Base-by-base conservation (phyloP, 345 rosid genomes). In the Isatis tinctoria region DNA sequence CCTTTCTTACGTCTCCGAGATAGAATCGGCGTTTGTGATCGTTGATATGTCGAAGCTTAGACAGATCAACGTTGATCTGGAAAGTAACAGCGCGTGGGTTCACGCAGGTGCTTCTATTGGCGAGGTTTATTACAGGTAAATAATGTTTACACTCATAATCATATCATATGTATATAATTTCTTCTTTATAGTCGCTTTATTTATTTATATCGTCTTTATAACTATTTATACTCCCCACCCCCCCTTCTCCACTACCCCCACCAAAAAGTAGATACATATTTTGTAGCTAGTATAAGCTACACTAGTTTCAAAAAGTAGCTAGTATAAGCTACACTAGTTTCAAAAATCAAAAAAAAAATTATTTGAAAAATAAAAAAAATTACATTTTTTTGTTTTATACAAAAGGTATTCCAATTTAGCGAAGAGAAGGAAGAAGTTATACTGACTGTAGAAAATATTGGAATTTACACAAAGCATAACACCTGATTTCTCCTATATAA, bases 21-120 rank as follows among this genome's bases (percentile, higher is more conserved):
- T 72, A 36, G 87, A 84, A 43, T 54, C 84, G 2, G 88, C 90
- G 32, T 91, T 89, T 69, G 65, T 86, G 36, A 20, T 91, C 10
- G 73, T 87, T 9, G 95, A 91, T 78, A 75, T 91, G 45, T 60
- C 79, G 6, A 84, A 72, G 60, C 85, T 91, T n/a, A 84, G 97
- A 13, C 68, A 79, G 1, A 71, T 91, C 16, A 65, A 27, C 26
- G 90, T 89, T 10, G 84, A 89, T 58, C 30, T 85, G 10, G 78
- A 72, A 2, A 80, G 77, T 10, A 76, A 79, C 62, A 83, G 71
- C 57, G 93, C 97, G 17, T 91, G 95, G 97, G 77, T 84, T 56
- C 87, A 89, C 72, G 84, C 91, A 0, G 97, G 97, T 0, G 95
- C 97, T 20, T 85, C 97, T 0, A 70, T 82, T 11, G 93, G 95